phyloP scores from a whole-genome alignment of 1,284 basidiomycete genomes.

The Rhodotorula sp. region DNA sequence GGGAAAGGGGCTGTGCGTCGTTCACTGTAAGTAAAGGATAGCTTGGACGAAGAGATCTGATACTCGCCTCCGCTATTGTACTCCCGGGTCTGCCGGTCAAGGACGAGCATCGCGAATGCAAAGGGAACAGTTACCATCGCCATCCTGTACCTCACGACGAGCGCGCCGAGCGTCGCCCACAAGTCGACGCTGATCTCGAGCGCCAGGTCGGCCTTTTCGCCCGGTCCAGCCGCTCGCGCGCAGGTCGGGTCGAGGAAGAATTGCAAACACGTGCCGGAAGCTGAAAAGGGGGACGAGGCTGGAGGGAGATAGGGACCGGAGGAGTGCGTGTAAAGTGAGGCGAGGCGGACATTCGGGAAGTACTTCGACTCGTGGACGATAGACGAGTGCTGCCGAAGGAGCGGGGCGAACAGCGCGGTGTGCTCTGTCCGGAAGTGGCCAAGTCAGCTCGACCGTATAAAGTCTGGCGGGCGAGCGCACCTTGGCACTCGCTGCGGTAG shows the following conservation, averaged over 20 bases:
- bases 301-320: constrained; percentile 40
- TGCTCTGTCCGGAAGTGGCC: constrained; percentile 4
- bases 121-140: constrained; percentile 41
- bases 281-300: constrained; percentile 11
- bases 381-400: constrained; percentile 38
- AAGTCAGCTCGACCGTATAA: background rate
- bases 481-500: constrained; percentile 25
- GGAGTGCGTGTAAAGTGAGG: constrained; percentile 42
- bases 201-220: constrained; percentile 1
- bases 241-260: constrained; percentile 44
- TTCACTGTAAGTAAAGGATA: background rate
- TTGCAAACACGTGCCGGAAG: constrained; percentile 26
- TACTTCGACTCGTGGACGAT: constrained; percentile 39
- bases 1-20: constrained; percentile 11
- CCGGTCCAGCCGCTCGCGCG: background rate
- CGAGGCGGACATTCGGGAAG: constrained; percentile 40
- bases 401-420: constrained; percentile 36
- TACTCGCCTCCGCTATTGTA: constrained; percentile 31
- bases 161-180: constrained; percentile 28
- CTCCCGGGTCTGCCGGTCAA: constrained; percentile 30
- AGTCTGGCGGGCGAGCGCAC: background rate
- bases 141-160: constrained; percentile 41
- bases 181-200: constrained; percentile 39
- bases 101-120: constrained; percentile 35
- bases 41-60: too few species aligned